A percentile compares a stretch with the other conserved stretches of the same genome.
Evolutionary conservation across 169 alveolate genomes (phyloP).

Genomic region (Babesia gibsoni): DNA sequence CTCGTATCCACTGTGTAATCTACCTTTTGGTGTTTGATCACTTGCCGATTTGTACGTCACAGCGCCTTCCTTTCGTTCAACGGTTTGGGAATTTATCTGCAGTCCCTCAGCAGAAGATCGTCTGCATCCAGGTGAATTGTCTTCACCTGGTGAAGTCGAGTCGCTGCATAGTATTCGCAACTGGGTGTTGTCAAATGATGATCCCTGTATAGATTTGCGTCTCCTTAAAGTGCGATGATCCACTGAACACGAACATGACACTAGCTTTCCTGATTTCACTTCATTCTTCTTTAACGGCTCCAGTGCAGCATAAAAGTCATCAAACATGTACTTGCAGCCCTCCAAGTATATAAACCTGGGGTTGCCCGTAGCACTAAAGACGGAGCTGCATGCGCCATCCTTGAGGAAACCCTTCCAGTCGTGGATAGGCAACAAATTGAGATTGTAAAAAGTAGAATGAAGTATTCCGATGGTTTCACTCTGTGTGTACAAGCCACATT

Average conservation of each 20-base stretch:
- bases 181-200: too few species aligned
- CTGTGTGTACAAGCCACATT: not conserved
- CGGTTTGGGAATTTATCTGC: too few species aligned
- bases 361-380: not conserved
- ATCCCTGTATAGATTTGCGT: too few species aligned
- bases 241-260: not conserved
- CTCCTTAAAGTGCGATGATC: too few species aligned
- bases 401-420: constrained; percentile 34
- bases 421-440: constrained; percentile 27
- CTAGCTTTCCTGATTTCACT: not conserved
- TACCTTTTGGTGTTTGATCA: too few species aligned
- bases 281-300: not conserved
- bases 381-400: not conserved
- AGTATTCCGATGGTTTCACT: constrained; percentile 3
- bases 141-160: too few species aligned
- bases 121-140: too few species aligned
- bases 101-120: too few species aligned
- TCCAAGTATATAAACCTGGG: not conserved
- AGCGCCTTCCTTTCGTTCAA: too few species aligned
- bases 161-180: too few species aligned
- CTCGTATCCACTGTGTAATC: too few species aligned
- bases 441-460: constrained; percentile 9
- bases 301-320: constrained; percentile 1
- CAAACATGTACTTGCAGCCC: constrained; percentile 6
- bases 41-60: too few species aligned